These are phyloP conservation scores for Nemania sp. DNA, from an alignment of 2,329 filamentous ascomycete species.

Conservation along the genomic window DNA sequence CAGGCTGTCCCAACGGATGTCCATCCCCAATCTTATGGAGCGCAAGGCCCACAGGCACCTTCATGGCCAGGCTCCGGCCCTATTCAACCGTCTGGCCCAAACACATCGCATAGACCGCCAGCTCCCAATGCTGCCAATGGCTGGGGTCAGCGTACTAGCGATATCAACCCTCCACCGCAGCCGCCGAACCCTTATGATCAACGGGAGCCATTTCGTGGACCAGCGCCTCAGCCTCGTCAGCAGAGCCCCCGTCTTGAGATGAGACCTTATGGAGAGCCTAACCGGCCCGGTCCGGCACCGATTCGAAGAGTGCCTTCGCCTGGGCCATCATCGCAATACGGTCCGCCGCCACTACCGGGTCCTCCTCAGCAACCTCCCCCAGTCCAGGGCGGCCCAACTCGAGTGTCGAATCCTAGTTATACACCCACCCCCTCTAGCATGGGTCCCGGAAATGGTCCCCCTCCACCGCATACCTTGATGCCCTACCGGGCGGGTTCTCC, in stretches of 20 bases:
- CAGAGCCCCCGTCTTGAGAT: slow-evolving; percentile 78
- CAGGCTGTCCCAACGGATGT: slow-evolving; percentile 92
- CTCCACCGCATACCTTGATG: slow-evolving; percentile 59
- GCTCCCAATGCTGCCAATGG: slow-evolving; percentile 59
- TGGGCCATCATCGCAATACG: slow-evolving; percentile 57
- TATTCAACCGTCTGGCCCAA: slow-evolving; percentile 51
- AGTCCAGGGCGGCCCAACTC: slow-evolving; percentile 45
- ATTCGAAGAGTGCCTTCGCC: slow-evolving; percentile 59
- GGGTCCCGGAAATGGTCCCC: slow-evolving; percentile 43
- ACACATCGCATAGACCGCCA: slow-evolving; percentile 65
- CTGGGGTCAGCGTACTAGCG: slow-evolving; percentile 69
- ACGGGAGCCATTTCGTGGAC: slow-evolving; percentile 71
- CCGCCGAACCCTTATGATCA: slow-evolving; percentile 83
- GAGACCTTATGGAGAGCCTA: slow-evolving; percentile 70
- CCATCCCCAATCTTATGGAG: slow-evolving; percentile 89
- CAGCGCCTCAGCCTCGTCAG: slow-evolving; percentile 69
- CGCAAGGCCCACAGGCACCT: slow-evolving; percentile 81
- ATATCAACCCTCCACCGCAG: slow-evolving; percentile 78
- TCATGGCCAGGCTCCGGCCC: slow-evolving; percentile 85
- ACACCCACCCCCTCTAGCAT: slow-evolving; percentile 45
- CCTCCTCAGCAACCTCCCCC: slow-evolving; percentile 52
- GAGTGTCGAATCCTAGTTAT: slow-evolving; percentile 48
- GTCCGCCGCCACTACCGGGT: slow-evolving; percentile 53
- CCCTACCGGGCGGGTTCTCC: slow-evolving; percentile 80
- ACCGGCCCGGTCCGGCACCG: slow-evolving; percentile 56